Evolutionary conservation across 140 eudicot genomes (phyloP), one percentile per base, ranked within the genome.

Genomic region (Cichorium intybus): DNA sequence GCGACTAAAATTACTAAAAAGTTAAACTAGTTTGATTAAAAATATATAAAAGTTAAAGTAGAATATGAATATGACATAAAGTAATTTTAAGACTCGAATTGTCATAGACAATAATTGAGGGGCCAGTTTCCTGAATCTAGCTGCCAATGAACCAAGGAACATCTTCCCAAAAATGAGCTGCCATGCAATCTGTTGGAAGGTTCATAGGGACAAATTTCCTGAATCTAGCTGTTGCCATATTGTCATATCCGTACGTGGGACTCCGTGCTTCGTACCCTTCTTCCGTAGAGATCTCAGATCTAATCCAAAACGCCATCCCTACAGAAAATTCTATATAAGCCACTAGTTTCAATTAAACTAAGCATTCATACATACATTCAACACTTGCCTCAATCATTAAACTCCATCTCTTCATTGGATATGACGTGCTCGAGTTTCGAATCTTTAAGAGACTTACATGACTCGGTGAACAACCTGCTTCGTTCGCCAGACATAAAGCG

Each of bases 401-500:
- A 48, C 51, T 62, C 8, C 31, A 43, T 29, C 24, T 11, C 41
- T 34, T 37, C 41, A 17, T 34, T 52, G 20, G 18, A 46, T 37
- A 84, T 87, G 96, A 60, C 77, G 12, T 74, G 48, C 9, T 75
- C 76, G 10, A 72, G 35, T 59, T 81, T 81, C 24, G 79, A 71
- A 61, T 81, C 90, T 2, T 75, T 85, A 23, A 66, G 49, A 52
- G 83, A 88, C 68, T 61, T 85, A 50, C 96, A 88, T 51, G 85
- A 82, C 62, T 82, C 90, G 0, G 87, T 82, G 28, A 86, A 90
- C 75, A 75, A 81, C 46, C 29, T 81, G 34, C 95, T 90, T 45
- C 85, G 72, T 62, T 84, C 90, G 0, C 84, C 89, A 0, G 69
- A 74, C 33, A 81, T 75, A 56, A 82, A 84, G 49, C 80, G 52